Conservation (phyloP, 495 filamentous ascomycete genomes). For the Penicillium subrubescens region DNA sequence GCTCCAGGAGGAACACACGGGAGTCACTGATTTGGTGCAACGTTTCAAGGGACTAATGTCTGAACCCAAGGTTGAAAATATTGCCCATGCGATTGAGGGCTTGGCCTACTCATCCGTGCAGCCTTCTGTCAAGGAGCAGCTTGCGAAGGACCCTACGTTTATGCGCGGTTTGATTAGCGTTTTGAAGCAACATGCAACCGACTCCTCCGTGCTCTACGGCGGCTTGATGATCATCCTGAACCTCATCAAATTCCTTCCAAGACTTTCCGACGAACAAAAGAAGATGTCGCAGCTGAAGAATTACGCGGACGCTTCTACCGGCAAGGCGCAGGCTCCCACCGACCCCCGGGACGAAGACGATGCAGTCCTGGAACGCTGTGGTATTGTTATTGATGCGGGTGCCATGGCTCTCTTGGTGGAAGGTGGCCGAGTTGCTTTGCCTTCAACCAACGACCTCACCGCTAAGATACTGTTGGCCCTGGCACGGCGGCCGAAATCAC, state of each 20-base stretch:
- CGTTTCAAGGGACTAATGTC: constrained; percentile 79
- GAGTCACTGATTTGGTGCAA: constrained; percentile 70
- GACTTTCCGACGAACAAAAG: constrained; percentile 87
- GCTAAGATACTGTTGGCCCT: constrained; percentile 74
- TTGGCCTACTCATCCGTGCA: constrained; percentile 87
- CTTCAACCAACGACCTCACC: constrained; percentile 68
- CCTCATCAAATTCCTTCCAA: constrained; percentile 77
- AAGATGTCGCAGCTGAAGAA: constrained; percentile 86
- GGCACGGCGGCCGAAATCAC: constrained; percentile 66
- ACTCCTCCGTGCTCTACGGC: constrained; percentile 78
- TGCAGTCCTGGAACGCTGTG: constrained; percentile 75
- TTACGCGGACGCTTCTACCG: constrained; percentile 81
- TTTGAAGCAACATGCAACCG: constrained; percentile 59
- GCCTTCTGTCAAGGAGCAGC: constrained; percentile 76
- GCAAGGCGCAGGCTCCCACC: constrained; percentile 49
- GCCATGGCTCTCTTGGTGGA: constrained; percentile 72
- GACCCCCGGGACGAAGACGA: constrained; percentile 74
- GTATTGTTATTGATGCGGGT: constrained; percentile 71
- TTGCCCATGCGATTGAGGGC: constrained; percentile 81
- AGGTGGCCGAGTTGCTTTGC: constrained; percentile 64
- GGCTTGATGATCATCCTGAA: constrained; percentile 81
- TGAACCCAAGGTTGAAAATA: constrained; percentile 55
- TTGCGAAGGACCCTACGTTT: constrained; percentile 66
- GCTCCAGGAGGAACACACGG: constrained; percentile 49
- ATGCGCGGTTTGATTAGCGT: constrained; percentile 65